Base-by-base conservation (phyloP, 2,329 filamentous ascomycete genomes). In the Xylaria sp. region DNA sequence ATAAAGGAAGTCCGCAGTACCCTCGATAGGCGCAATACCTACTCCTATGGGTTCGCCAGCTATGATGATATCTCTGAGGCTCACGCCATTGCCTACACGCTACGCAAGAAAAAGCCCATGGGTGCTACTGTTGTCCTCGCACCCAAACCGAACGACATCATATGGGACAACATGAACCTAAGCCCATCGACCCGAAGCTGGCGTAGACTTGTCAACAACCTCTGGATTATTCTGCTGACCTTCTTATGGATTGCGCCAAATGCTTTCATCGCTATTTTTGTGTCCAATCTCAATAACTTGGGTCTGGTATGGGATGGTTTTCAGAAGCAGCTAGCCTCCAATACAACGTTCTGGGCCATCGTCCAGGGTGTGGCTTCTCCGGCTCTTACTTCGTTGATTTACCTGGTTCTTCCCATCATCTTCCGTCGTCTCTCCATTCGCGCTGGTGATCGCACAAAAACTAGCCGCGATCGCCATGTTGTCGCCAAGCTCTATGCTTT, bases 1-100 rank as follows among this genome's bases (percentile, higher is more conserved):
- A 94, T 99, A 81, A 93, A 92, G 77, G 90, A 96, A 71, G 92
- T 94, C 1, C 90, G 96, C 13, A 87, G 89, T 48, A 90, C 90
- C 0, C 90, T 99, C 8, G 95, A 98, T 81, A 94, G 91, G 79
- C 90, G 94, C 59, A 93, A 95, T 78, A 91, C 94, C 18, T 92
- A 97, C 87, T 87, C 93, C 0, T 99, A 94, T 77, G 96, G 96
- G 0, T 99, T 99, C 78, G 94, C 95, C 9, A 98, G 94, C 75
- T 99, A 96, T 82, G 90, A 95, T 51, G 91, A 91, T 51, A 97
- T 99, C 65, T 87, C 90, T 67, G 93, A 97, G 75, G 94, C 96
- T 0, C 96, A 99, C 77, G 89, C 88, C 23, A 94, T 97, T 71
- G 96, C 94, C 12, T 97, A 92, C 81, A 88, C 90, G 10, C 89